phyloP scores from a whole-genome alignment of 2,329 filamentous ascomycete species.

The Hypoxylon sp. region DNA sequence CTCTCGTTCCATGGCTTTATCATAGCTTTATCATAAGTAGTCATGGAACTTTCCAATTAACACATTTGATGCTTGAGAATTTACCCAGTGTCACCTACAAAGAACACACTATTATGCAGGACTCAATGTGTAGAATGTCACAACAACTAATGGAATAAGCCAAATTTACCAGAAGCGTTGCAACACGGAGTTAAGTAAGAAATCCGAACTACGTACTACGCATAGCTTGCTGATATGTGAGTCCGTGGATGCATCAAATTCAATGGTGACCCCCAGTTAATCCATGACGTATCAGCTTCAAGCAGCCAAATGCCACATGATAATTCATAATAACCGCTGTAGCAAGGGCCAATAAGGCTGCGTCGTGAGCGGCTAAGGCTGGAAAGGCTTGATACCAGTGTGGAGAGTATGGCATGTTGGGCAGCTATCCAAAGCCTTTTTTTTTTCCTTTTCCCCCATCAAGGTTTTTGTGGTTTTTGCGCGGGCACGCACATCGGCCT shows the following conservation, averaged over 20 bases:
- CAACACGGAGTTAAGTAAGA: not conserved
- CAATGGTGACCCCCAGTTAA: constrained; percentile 1
- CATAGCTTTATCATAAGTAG: no score
- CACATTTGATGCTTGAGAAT: no score
- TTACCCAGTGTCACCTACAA: no score
- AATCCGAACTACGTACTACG: constrained; percentile 9
- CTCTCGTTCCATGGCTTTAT: no score
- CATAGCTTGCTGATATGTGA: no score
- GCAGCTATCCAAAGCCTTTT: constrained; percentile 28
- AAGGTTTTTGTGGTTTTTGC: constrained; percentile 7
- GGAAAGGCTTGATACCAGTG: constrained; percentile 12
- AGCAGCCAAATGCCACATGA: no score
- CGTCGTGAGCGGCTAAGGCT: not conserved
- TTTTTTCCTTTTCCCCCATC: constrained; percentile 8
- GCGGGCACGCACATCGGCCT: constrained; percentile 9
- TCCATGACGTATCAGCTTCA: constrained; percentile 23
- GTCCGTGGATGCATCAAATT: not conserved
- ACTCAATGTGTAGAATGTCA: no score
- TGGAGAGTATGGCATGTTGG: constrained; percentile 24
- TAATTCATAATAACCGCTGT: constrained; percentile 25
- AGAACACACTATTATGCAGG: no score
- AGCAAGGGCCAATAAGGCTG: constrained; percentile 25
- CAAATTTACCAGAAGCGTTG: no score
- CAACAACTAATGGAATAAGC: no score
- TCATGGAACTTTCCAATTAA: no score